Conservation (phyloP, 352 stramenopile genomes). For the Proteromonas lacertae region DNA sequence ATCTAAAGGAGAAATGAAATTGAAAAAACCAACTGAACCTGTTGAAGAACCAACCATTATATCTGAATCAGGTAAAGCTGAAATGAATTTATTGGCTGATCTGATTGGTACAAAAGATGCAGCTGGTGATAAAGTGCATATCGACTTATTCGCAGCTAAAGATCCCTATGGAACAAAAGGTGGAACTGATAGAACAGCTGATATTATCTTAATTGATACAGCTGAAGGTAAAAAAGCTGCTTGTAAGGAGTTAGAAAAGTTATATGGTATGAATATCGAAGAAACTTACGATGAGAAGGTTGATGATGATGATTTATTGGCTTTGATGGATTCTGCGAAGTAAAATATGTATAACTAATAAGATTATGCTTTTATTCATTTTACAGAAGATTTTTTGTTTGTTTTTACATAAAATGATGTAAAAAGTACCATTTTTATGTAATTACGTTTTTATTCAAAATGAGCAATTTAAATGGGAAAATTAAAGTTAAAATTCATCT, state of each 20-base stretch:
- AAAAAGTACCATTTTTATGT: too few species aligned
- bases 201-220: background rate
- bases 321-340: slow-evolving; percentile 2
- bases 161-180: background rate
- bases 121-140: background rate
- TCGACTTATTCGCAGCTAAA: slow-evolving; percentile 1
- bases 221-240: background rate
- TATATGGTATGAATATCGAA: background rate
- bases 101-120: background rate
- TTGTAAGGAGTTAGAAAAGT: background rate
- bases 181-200: background rate
- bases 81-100: slow-evolving; percentile 1
- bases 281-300: background rate
- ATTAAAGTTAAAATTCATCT: too few species aligned
- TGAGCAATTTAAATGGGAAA: too few species aligned
- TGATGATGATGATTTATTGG: slow-evolving; percentile 2
- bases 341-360: too few species aligned
- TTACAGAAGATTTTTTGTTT: too few species aligned
- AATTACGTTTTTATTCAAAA: too few species aligned
- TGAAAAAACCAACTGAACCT: background rate
- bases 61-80: background rate
- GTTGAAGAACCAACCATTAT: background rate
- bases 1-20: background rate
- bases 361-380: too few species aligned
- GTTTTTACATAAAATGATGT: too few species aligned